phyloP scores from a whole-genome alignment of 495 filamentous ascomycete species.

The Penicillium daleae region DNA sequence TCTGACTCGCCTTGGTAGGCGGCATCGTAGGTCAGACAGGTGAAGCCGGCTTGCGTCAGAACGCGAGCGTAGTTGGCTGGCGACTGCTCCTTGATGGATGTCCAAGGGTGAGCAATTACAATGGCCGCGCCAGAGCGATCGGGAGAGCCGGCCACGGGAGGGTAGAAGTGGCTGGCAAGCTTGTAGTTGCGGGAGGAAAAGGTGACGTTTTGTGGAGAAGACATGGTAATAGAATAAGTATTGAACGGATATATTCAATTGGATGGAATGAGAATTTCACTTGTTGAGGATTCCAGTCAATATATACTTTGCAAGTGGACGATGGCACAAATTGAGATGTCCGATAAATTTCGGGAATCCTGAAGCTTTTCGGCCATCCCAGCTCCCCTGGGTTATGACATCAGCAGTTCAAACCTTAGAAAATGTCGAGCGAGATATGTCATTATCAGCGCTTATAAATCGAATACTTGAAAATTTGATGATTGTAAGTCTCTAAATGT shows the following conservation, averaged over 20 bases:
- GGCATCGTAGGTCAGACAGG: conserved; percentile 40
- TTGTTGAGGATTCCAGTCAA: neutral
- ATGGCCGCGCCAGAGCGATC: conserved; percentile 36
- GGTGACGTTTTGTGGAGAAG: conserved; percentile 21
- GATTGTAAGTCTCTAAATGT: neutral
- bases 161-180: conserved; percentile 23
- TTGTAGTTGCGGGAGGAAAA: conserved; percentile 22
- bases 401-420: neutral
- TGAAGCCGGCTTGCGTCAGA: conserved; percentile 39
- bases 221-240: conserved; percentile 14
- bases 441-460: no score
- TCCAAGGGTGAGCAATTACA: conserved; percentile 40
- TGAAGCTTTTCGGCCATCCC: neutral
- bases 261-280: no score
- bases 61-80: conserved; percentile 33
- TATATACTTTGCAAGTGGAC: neutral
- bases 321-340: neutral
- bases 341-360: neutral
- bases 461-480: no score
- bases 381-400: neutral
- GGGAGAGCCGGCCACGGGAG: conserved; percentile 17
- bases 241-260: neutral
- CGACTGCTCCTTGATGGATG: conserved; percentile 46
- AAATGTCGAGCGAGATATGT: no score
- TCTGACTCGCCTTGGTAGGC: conserved; percentile 42